Evolutionary conservation across 257 asterid species (phyloP).

Genomic region (Solanum paucissectum): DNA sequence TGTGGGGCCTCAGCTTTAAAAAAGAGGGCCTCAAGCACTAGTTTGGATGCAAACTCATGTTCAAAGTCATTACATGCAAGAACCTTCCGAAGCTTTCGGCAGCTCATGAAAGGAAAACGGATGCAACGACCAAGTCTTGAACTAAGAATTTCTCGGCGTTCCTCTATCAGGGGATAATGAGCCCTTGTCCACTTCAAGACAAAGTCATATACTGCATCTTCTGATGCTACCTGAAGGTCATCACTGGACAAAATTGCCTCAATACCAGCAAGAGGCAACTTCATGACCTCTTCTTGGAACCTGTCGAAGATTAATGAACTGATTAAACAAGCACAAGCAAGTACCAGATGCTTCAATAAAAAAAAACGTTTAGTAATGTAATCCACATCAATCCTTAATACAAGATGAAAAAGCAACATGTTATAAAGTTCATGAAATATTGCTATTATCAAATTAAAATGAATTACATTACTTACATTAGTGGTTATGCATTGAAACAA

Average conservation of each 20-base stretch:
- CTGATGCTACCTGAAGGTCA: conserved; percentile 21
- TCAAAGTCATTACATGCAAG: conserved; percentile 14
- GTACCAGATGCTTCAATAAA: background rate
- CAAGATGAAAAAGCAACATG: background rate
- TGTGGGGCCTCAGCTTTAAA: conserved; percentile 20
- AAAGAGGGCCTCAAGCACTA: conserved; percentile 21
- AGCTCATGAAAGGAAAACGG: conserved; percentile 18
- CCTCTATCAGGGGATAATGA: conserved; percentile 10
- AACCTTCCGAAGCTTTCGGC: conserved; percentile 19
- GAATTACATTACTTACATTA: background rate
- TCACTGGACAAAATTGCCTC: conserved; percentile 20
- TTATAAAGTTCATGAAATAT: background rate
- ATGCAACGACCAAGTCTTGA: conserved; percentile 11
- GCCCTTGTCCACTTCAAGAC: conserved; percentile 17
- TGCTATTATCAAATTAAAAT: background rate
- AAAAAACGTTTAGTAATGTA: background rate
- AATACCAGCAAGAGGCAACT: conserved; percentile 20
- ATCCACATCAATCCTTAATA: background rate
- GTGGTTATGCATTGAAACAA: background rate
- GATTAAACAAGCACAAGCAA: background rate
- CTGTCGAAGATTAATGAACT: conserved; percentile 2
- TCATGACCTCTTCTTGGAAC: conserved; percentile 16
- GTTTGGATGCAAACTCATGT: conserved; percentile 13
- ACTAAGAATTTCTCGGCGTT: conserved; percentile 11
- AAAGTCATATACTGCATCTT: conserved; percentile 18